A percentile compares a stretch with the other conserved stretches of the same genome.
Evolutionary conservation across 352 stramenopile genomes (phyloP).

Genomic region (Albugo candida): DNA sequence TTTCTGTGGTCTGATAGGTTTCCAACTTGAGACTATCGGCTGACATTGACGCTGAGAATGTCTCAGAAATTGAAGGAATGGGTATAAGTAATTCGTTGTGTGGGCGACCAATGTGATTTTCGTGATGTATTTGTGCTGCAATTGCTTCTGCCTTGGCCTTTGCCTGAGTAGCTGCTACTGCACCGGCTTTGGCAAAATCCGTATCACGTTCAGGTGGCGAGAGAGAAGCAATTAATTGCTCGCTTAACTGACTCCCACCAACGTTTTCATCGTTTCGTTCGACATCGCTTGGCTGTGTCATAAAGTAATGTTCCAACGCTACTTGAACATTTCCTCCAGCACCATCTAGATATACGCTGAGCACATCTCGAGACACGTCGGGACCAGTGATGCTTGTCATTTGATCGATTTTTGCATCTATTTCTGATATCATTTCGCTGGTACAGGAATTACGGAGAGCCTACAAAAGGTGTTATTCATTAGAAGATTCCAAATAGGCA

Average conservation of each 20-base stretch:
- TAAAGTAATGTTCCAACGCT: constrained; percentile 79
- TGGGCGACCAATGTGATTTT: too few relatives aligned
- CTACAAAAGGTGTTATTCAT: neutral
- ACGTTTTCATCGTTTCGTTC: constrained; percentile 1
- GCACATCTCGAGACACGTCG: constrained; percentile 41
- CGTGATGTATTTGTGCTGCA: neutral
- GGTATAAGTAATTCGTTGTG: neutral
- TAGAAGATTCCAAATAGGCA: too few relatives aligned
- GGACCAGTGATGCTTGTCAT: constrained; percentile 63
- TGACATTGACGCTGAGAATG: constrained; percentile 35
- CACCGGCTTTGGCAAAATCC: too few relatives aligned
- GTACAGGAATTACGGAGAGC: constrained; percentile 16
- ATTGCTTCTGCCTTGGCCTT: neutral
- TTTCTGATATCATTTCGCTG: constrained; percentile 40
- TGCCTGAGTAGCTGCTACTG: neutral
- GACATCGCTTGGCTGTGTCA: constrained; percentile 27
- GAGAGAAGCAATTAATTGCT: neutral
- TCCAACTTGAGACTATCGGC: neutral
- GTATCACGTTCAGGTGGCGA: too few relatives aligned
- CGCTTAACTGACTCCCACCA: neutral
- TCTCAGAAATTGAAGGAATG: constrained; percentile 6
- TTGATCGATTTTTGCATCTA: constrained; percentile 66
- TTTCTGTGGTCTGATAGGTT: neutral
- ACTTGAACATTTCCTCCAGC: constrained; percentile 66
- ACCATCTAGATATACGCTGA: constrained; percentile 60